Evolutionary conservation across 2,329 filamentous ascomycete species (phyloP).

Genomic region (Diaporthe sp.): DNA sequence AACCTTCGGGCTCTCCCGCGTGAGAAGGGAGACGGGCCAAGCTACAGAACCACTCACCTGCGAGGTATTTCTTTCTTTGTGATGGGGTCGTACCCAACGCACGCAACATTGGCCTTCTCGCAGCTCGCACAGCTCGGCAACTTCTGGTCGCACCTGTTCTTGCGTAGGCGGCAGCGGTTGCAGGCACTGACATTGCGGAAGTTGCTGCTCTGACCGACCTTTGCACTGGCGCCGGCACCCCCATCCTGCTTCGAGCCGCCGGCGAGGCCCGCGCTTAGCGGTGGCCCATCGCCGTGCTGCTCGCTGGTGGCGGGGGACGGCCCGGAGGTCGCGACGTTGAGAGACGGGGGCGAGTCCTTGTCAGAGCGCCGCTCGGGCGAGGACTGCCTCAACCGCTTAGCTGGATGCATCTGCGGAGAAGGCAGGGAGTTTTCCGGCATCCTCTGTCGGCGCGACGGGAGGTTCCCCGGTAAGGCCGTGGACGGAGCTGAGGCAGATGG

Average conservation of each 20-base stretch:
- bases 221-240: slow-evolving; percentile 51
- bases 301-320: slow-evolving; percentile 52
- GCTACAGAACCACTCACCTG: slow-evolving; percentile 71
- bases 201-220: slow-evolving; percentile 72
- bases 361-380: slow-evolving; percentile 57
- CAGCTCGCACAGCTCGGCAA: slow-evolving; percentile 92
- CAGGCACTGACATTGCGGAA: slow-evolving; percentile 95
- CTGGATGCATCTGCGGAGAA: slow-evolving; percentile 65
- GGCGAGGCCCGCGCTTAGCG: slow-evolving; percentile 47
- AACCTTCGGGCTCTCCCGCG: background rate
- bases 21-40: slow-evolving; percentile 54
- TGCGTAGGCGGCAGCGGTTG: slow-evolving; percentile 90
- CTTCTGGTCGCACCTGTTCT: slow-evolving; percentile 95
- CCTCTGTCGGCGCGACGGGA: slow-evolving; percentile 38
- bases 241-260: slow-evolving; percentile 45
- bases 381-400: slow-evolving; percentile 70
- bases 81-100: slow-evolving; percentile 96
- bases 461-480: background rate
- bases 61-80: slow-evolving; percentile 96
- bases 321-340: slow-evolving; percentile 53
- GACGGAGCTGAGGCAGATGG: slow-evolving; percentile 4
- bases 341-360: slow-evolving; percentile 58
- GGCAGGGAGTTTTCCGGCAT: slow-evolving; percentile 65
- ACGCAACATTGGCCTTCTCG: slow-evolving; percentile 91
- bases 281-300: slow-evolving; percentile 44